Evolutionary conservation across 805 yeast genomes (phyloP).

Genomic region (Spencermartinsiella europaea): DNA sequence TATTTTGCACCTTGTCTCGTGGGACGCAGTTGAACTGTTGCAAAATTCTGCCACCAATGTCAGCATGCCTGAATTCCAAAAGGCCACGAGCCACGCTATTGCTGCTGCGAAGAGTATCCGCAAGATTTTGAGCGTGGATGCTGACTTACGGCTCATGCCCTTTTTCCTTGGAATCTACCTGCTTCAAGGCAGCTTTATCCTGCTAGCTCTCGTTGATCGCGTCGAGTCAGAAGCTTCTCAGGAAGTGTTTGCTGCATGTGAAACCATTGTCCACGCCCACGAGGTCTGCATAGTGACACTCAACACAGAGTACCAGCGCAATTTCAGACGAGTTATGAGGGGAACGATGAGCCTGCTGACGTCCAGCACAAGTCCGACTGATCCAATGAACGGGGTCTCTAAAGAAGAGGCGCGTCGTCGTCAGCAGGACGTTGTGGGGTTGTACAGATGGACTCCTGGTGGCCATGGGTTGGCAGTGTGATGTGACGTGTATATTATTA

Average conservation of each 20-base stretch:
- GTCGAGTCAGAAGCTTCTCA: slow-evolving; percentile 22
- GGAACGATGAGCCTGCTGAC: slow-evolving; percentile 27
- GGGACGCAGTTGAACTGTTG: slow-evolving; percentile 30
- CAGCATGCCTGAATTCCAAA: slow-evolving; percentile 21
- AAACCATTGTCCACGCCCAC: slow-evolving; percentile 29
- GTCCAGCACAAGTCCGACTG: slow-evolving; percentile 1
- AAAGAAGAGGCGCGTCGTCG: slow-evolving; percentile 24
- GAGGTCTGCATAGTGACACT: slow-evolving; percentile 30
- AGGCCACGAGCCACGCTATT: slow-evolving; percentile 25
- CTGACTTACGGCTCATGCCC: slow-evolving; percentile 27
- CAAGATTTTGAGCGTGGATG: slow-evolving; percentile 26
- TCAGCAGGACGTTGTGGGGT: slow-evolving; percentile 29
- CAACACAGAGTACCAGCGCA: slow-evolving; percentile 29
- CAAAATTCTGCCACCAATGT: slow-evolving; percentile 21
- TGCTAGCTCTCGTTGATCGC: slow-evolving; percentile 25
- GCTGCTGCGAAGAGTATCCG: slow-evolving; percentile 24
- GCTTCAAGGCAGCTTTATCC: slow-evolving; percentile 27
- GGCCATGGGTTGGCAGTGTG: slow-evolving; percentile 36
- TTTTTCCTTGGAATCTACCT: slow-evolving; percentile 30
- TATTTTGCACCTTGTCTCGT: slow-evolving; percentile 25
- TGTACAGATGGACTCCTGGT: slow-evolving; percentile 35
- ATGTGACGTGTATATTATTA: not conserved
- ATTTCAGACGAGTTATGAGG: slow-evolving; percentile 29
- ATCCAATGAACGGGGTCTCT: slow-evolving; percentile 5
- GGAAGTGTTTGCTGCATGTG: slow-evolving; percentile 27